A percentile compares a stretch with the other conserved stretches of the same genome.
Conservation (phyloP, 2,329 filamentous ascomycete species). For the Penicillium sp. region DNA sequence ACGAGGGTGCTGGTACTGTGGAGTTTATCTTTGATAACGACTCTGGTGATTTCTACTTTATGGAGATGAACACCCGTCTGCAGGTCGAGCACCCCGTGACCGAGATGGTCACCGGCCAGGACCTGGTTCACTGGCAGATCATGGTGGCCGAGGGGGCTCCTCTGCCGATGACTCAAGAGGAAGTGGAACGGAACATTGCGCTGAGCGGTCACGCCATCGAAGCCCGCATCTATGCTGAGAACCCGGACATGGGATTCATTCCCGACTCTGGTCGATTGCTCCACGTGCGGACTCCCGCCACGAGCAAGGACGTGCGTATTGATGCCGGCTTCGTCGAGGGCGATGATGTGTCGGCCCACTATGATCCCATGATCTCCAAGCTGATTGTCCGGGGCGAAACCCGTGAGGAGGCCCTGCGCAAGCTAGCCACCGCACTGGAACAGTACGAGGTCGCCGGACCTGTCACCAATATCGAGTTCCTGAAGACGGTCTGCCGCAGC, state of each 20-base stretch:
- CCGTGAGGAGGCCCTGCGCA: constrained; percentile 73
- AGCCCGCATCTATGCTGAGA: constrained; percentile 93
- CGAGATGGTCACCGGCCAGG: constrained; percentile 68
- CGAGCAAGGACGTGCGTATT: constrained; percentile 70
- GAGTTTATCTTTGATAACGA: constrained; percentile 67
- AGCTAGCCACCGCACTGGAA: constrained; percentile 71
- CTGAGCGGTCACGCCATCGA: constrained; percentile 83
- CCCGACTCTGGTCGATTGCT: constrained; percentile 86
- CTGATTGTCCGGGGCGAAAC: constrained; percentile 81
- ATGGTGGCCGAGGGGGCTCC: constrained; percentile 68
- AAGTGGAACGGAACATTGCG: constrained; percentile 64
- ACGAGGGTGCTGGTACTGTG: constrained; percentile 61
- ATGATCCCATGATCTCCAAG: constrained; percentile 99
- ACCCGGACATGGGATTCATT: constrained; percentile 83
- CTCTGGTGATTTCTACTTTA: constrained; percentile 61
- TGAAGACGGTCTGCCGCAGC: constrained; percentile 79
- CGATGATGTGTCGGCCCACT: constrained; percentile 87
- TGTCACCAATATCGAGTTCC: constrained; percentile 92
- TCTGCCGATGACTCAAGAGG: constrained; percentile 59
- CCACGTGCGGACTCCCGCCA: constrained; percentile 68
- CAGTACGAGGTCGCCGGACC: constrained; percentile 90
- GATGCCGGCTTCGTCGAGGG: constrained; percentile 90
- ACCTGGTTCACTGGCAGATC: constrained; percentile 94
- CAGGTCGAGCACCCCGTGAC: constrained; percentile 97
- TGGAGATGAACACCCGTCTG: constrained; percentile 72